Base-by-base conservation (phyloP, 345 rosid genomes). In the Eutrema yunnanense region DNA sequence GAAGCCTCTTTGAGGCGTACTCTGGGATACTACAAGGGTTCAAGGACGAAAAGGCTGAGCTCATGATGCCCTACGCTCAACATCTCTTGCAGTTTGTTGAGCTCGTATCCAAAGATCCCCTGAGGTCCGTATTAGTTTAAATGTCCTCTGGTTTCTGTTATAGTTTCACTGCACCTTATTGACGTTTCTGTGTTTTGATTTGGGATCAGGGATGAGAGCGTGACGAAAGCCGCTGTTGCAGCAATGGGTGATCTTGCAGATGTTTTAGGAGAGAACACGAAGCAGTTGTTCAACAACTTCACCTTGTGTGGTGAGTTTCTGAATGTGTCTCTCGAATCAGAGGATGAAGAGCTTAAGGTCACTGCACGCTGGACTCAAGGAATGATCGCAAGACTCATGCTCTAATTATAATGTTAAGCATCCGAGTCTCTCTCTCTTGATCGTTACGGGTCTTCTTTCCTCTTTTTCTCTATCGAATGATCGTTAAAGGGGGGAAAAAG, bases 201-300 rank as follows among this genome's bases (percentile, higher is more conserved):
- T 30, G 65, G 46, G 49, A 33, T 42, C 81, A 94, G 97, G 85
- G 95, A 94, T 60, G 98, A 91, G 80, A 75, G 83, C 54, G 92
- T 94, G 53, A 91, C 92, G 5, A 94, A 84, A 78, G 97, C 96
- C 6, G 94, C 96, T 7, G 87, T 91, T 30, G 98, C 95, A 0
- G 97, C 92, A 51, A 86, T 89, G 88, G 98, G 98, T 32, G 97
- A 94, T 83, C 90, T 94, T 10, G 98, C 96, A 0, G 97, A 91
- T 51, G 90, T 92, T 3, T 86, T 91, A 13, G 98, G 98, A 48
- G 67, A 90, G 5, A 85, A 86, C 80, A 82, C 80, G 13, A 90
- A 87, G 82, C 72, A 81, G 22, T 67, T 90, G 77, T 89, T 93
- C 70, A 86, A 49, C 41, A 92, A 86, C 76, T 83, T 81, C 34